phyloP scores from a whole-genome alignment of 768 basidiomycete species.

The Boletus bicolor region DNA sequence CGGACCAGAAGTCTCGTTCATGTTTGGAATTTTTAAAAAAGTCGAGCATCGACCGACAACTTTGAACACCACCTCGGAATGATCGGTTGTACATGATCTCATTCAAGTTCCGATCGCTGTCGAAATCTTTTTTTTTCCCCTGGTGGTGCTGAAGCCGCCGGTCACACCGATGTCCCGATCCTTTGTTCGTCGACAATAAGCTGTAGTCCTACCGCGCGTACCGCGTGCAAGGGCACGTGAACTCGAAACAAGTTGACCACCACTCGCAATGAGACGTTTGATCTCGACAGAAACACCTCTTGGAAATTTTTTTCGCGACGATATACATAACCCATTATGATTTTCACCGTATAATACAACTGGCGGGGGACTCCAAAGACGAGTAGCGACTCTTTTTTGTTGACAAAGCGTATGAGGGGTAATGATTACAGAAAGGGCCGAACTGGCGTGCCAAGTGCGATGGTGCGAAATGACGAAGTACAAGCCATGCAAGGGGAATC shows the following conservation, averaged over 20 bases:
- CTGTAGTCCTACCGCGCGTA: neutral
- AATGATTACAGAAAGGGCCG: conserved; percentile 8
- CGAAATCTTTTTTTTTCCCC: neutral
- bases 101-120: conserved; percentile 12
- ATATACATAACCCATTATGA: conserved; percentile 17
- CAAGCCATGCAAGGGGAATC: conserved; percentile 18
- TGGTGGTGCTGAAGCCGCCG: neutral
- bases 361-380: conserved; percentile 1
- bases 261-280: neutral
- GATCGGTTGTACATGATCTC: neutral
- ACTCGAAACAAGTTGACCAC: conserved; percentile 2
- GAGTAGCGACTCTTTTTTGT: conserved; percentile 4
- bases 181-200: neutral
- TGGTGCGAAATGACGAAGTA: conserved; percentile 13
- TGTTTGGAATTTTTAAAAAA: neutral
- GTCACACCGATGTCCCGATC: neutral
- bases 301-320: neutral
- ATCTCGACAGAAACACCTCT: neutral
- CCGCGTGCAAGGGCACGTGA: neutral
- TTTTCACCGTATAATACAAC: conserved; percentile 20
- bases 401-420: neutral
- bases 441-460: conserved; percentile 2
- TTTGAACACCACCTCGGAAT: neutral
- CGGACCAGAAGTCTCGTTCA: no score
- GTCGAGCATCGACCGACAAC: no score